Evolutionary conservation across 192 early-diverging fungal species (phyloP).

Genomic region (Coemansia sp.): DNA sequence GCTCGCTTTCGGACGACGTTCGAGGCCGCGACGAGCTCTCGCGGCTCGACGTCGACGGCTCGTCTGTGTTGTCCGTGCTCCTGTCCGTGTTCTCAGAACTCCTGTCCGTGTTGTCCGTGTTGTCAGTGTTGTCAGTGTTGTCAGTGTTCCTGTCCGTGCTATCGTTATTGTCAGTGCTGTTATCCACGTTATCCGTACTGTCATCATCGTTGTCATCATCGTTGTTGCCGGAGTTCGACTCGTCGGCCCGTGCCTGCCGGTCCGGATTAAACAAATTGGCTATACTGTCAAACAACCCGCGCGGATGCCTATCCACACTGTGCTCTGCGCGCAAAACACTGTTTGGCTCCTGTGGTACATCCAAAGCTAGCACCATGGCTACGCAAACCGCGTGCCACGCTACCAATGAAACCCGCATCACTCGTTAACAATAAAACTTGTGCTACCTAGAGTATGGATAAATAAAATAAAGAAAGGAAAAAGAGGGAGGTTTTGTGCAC

Average conservation of each 20-base stretch:
- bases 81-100: no score
- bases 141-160: neutral
- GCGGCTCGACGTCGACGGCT: conserved; percentile 4
- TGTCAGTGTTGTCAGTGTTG: neutral
- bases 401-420: no score
- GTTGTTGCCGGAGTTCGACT: conserved; percentile 4
- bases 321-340: no score
- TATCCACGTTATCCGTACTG: neutral
- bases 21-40: conserved; percentile 8
- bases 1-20: conserved; percentile 1
- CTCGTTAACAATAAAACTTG: no score
- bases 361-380: no score
- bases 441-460: no score
- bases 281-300: no score
- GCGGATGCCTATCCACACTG: no score
- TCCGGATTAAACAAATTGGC: neutral
- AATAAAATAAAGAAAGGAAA: no score
- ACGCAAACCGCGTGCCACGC: no score
- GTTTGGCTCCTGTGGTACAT: no score
- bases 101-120: neutral
- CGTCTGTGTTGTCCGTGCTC: conserved; percentile 3
- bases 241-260: neutral
- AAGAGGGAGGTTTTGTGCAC: no score
- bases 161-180: neutral
- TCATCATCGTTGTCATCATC: conserved; percentile 3